Evolutionary conservation across 2,329 filamentous ascomycete genomes (phyloP), one percentile per base, ranked within the genome.

Genomic region (Aspergillus ibericus): DNA sequence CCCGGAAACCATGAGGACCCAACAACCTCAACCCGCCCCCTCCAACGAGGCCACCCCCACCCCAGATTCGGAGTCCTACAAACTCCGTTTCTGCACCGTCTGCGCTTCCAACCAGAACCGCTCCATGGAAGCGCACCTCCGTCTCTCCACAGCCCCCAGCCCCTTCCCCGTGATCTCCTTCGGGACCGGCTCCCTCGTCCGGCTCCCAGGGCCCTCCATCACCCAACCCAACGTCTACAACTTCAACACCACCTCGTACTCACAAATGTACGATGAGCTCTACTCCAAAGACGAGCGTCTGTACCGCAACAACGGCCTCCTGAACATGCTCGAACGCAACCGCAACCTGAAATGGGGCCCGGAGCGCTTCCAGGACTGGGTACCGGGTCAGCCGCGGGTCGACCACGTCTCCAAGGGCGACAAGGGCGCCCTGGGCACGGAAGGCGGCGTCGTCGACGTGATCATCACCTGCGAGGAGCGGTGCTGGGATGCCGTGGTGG

Each of bases 51-150:
- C 49, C 20, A 46, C 48, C 16, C 13, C 40, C 16, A 18, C 46
- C 25, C 7, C 58, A 25, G 47, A 52, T 32, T 48, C 52, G 25
- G 80, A 80, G n/a, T 85, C 83, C 53, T 96, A 88, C 83, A 96
- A 95, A 78, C 84, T 99, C 62, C 96, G 91, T 72, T 97, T 98
- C 78, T 97, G 93, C 81, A 98, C 95, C 2, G 93, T 99, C n/a
- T 99, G 95, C 78, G 95, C 95, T 7, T 96, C 92, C 70, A 99
- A 99, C 70, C 92, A 99, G 76, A 99, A 99, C 72, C 88, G 95
- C 86, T 96, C 91, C n/a, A 98, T 99, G 95, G 95, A 98, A 83
- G 93, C 93, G n/a, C 95, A 99, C 76, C 86, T 97, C 27, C 91
- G 91, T 63, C 88, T 99, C 34, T 91, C 95, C 4, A 85, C 90